A percentile compares a stretch with the other conserved stretches of the same genome.
Conservation (phyloP, 257 asterid genomes). For the Nemophila menziesii region DNA sequence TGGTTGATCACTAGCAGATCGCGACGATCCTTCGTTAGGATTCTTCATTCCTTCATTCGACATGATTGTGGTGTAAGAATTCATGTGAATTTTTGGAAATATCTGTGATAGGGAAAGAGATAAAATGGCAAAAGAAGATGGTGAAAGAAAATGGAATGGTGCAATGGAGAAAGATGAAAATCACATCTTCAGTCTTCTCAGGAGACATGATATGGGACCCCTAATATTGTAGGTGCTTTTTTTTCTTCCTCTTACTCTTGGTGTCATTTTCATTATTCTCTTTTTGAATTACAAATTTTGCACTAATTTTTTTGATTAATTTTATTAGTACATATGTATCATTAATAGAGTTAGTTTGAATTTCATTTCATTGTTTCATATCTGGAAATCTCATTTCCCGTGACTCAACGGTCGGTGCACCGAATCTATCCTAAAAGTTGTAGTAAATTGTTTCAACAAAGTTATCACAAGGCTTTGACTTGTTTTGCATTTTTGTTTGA, state of each 20-base stretch:
- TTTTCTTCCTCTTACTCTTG: conserved; percentile 10
- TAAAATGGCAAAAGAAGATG: conserved; percentile 13
- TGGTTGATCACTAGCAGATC: conserved; percentile 14
- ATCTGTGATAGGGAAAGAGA: conserved; percentile 7
- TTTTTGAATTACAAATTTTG: conserved; percentile 23
- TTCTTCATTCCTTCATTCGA: conserved; percentile 11
- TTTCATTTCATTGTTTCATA: conserved; percentile 6
- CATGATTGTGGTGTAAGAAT: conserved; percentile 22
- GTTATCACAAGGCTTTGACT: neutral
- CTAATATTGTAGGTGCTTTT: conserved; percentile 34
- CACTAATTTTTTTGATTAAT: conserved; percentile 1
- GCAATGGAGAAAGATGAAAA: conserved; percentile 35
- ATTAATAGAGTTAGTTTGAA: conserved; percentile 9
- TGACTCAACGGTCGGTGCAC: conserved; percentile 34
- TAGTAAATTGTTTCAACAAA: conserved; percentile 1
- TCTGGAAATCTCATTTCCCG: conserved; percentile 21
- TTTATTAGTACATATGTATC: conserved; percentile 3
- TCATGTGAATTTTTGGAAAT: conserved; percentile 30
- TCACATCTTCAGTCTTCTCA: conserved; percentile 41
- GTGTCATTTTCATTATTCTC: conserved; percentile 25
- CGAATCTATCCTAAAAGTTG: conserved; percentile 10
- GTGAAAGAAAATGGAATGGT: conserved; percentile 24
- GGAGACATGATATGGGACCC: conserved; percentile 61
- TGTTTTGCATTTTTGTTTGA: conserved; percentile 4
- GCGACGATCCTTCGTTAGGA: conserved; percentile 28